Evolutionary conservation across 176 grass and related monocot species (phyloP), one percentile per base, ranked within the genome.

Genomic region (Metroxylon sagu): DNA sequence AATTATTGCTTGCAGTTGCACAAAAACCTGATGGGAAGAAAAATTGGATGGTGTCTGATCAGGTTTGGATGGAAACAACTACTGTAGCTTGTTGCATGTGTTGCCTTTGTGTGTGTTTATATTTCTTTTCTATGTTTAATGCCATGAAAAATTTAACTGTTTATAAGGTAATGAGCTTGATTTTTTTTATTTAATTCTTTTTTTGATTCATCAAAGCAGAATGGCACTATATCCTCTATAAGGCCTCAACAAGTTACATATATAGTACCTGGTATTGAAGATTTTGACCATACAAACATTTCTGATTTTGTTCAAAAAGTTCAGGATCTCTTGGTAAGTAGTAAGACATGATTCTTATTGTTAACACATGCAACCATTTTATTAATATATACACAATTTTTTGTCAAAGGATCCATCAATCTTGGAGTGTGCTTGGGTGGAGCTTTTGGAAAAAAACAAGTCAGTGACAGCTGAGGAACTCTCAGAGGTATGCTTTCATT

Each of bases 11-110:
- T 28, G 87, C 81, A 43, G 76, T 98, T 65, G 93, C 77, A 3
- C 78, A 85, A 75, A 92, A 81, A 62, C 81, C 87, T 1, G 87
- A 98, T 65, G 87, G 87, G 54, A 98, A 92, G 87, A 92, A 92
- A 81, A 91, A 92, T 70, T 92, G 87, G 93, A 66, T 88, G 29
- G 87, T 98, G 56, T 80, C 65, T 69, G 93, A 98, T 75, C 81
- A 92, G 81, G 93, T 98, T 61, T 71, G 16, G 18, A 71, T 43
- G 25, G 16, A 83, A 70, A 35, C 5, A 23, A 52, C 31, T 26
- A 66, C 62, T 72, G 23, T 54, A 59, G 16, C 29, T 73, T 49
- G 5, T 66, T 30, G 50, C 56, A 43, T 67, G 54, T 14, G 66
- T 21, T 62, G 55, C 18, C 31, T 23, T 51, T 39, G 2, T 63